A percentile compares a stretch with the other conserved stretches of the same genome.
Evolutionary conservation across 1,284 basidiomycete species (phyloP).

Genomic region (Pascua sp.): DNA sequence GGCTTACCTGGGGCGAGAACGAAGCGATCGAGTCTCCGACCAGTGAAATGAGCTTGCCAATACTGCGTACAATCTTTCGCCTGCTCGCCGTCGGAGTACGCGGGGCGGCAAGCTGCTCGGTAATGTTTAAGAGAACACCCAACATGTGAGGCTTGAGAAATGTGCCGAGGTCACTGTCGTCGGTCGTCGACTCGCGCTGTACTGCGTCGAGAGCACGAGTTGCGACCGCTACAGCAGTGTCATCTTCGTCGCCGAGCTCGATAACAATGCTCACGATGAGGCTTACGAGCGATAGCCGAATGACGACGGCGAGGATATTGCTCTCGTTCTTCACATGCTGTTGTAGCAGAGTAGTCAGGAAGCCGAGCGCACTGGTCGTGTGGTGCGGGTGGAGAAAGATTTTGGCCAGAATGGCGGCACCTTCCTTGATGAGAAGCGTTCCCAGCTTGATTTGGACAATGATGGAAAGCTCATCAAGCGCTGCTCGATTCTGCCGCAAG

Average conservation of each 20-base stretch:
- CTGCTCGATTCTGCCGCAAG: slow-evolving; percentile 56
- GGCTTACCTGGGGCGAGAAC: slow-evolving; percentile 75
- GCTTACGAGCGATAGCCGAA: slow-evolving; percentile 63
- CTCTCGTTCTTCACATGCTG: slow-evolving; percentile 5
- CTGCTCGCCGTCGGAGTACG: slow-evolving; percentile 67
- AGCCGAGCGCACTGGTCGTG: slow-evolving; percentile 53
- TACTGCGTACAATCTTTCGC: slow-evolving; percentile 69
- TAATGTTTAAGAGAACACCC: slow-evolving; percentile 74
- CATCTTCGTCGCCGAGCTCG: slow-evolving; percentile 65
- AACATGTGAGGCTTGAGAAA: slow-evolving; percentile 73
- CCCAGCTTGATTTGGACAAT: slow-evolving; percentile 56
- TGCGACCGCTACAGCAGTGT: slow-evolving; percentile 49
- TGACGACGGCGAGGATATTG: slow-evolving; percentile 17
- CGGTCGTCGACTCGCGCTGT: slow-evolving; percentile 52
- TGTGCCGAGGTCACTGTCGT: slow-evolving; percentile 52
- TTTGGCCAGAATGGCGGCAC: slow-evolving; percentile 66
- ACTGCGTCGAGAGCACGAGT: slow-evolving; percentile 62
- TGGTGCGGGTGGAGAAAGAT: slow-evolving; percentile 59
- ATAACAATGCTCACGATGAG: slow-evolving; percentile 72
- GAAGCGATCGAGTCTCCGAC: slow-evolving; percentile 69
- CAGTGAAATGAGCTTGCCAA: slow-evolving; percentile 68
- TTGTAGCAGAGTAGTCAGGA: slow-evolving; percentile 58
- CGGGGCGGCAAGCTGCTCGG: slow-evolving; percentile 70
- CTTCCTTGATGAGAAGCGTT: slow-evolving; percentile 61
- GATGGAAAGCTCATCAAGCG: slow-evolving; percentile 53